Percentiles rank a stretch among this genome's conserved stretches.
Evolutionary conservation across 2,329 filamentous ascomycete genomes (phyloP).

Genomic region (Dactylonectria macrodidyma): DNA sequence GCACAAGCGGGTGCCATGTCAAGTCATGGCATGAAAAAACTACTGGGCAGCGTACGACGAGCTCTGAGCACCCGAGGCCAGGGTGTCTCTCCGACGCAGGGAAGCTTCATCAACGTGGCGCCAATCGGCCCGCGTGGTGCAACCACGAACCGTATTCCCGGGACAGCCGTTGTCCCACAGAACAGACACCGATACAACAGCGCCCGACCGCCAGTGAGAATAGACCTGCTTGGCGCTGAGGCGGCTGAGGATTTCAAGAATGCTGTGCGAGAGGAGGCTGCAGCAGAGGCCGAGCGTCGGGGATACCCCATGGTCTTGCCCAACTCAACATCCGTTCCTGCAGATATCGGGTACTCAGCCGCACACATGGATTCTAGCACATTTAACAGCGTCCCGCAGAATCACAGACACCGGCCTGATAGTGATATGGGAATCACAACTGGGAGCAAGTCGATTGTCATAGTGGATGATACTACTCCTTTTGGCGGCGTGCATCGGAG

Average conservation of each 20-base stretch:
- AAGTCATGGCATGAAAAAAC: conserved; percentile 84
- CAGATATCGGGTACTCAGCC: conserved; percentile 59
- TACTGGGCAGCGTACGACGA: conserved; percentile 88
- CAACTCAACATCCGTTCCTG: conserved; percentile 47
- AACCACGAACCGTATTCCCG: conserved; percentile 72
- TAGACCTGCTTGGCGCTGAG: conserved; percentile 87
- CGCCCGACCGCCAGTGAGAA: conserved; percentile 71
- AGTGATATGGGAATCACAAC: conserved; percentile 76
- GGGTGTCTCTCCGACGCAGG: conserved; percentile 60
- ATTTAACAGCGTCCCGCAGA: conserved; percentile 53
- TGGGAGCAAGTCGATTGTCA: conserved; percentile 92
- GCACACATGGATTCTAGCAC: conserved; percentile 59
- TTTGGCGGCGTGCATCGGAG: conserved; percentile 66
- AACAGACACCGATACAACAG: conserved; percentile 61
- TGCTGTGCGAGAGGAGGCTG: conserved; percentile 77
- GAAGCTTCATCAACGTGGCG: conserved; percentile 63
- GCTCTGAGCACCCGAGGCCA: conserved; percentile 77
- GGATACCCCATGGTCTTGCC: conserved; percentile 40
- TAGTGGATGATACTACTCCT: conserved; percentile 79
- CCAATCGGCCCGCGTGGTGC: conserved; percentile 66
- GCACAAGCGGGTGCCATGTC: conserved; percentile 73
- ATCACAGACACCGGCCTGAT: conserved; percentile 57
- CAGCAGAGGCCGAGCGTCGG: conserved; percentile 52
- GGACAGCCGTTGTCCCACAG: conserved; percentile 73
- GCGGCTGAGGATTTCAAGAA: conserved; percentile 85